Percentiles rank a stretch among this genome's conserved stretches.
Evolutionary conservation across 2,329 filamentous ascomycete species (phyloP).

Genomic region (Ophiosphaerella herpotricha): DNA sequence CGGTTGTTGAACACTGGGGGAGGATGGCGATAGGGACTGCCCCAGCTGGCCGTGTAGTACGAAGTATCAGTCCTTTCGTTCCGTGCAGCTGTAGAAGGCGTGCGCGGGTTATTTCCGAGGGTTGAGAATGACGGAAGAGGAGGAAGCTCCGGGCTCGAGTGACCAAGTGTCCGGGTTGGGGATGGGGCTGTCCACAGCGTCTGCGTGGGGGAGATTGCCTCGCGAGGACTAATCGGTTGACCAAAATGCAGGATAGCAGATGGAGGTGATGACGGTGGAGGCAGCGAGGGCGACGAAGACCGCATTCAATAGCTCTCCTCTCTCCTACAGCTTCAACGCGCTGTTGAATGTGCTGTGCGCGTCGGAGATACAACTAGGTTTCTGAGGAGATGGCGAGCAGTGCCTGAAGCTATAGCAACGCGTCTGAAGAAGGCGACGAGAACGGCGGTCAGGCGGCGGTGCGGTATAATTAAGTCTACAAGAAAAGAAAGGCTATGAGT

Average conservation of each 20-base stretch:
- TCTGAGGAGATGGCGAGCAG: constrained; percentile 11
- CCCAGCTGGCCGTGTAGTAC: constrained; percentile 82
- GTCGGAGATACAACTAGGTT: constrained; percentile 16
- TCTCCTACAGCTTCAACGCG: constrained; percentile 24
- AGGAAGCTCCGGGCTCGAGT: constrained; percentile 50
- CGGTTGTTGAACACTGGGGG: constrained; percentile 50
- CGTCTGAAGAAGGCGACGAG: constrained; percentile 17
- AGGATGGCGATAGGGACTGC: constrained; percentile 80
- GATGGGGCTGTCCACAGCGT: constrained; percentile 47
- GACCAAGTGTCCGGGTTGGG: constrained; percentile 46
- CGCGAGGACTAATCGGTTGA: constrained; percentile 29
- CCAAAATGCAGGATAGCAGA: constrained; percentile 31
- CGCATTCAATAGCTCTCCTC: constrained; percentile 45
- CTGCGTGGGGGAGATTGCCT: constrained; percentile 41
- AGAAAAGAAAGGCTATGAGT: constrained; percentile 39
- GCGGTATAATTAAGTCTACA: constrained; percentile 39
- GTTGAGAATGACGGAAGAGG: constrained; percentile 40
- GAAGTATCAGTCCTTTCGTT: constrained; percentile 52
- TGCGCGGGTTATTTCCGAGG: constrained; percentile 38
- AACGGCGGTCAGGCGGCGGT: constrained; percentile 26
- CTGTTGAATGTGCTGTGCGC: constrained; percentile 25
- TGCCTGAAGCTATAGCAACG: constrained; percentile 8
- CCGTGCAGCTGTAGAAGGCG: constrained; percentile 41
- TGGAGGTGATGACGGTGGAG: constrained; percentile 43
- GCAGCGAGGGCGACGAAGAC: constrained; percentile 35